phyloP scores from a whole-genome alignment of 306 rosid species.

The Hylodesmum podocarpum region DNA sequence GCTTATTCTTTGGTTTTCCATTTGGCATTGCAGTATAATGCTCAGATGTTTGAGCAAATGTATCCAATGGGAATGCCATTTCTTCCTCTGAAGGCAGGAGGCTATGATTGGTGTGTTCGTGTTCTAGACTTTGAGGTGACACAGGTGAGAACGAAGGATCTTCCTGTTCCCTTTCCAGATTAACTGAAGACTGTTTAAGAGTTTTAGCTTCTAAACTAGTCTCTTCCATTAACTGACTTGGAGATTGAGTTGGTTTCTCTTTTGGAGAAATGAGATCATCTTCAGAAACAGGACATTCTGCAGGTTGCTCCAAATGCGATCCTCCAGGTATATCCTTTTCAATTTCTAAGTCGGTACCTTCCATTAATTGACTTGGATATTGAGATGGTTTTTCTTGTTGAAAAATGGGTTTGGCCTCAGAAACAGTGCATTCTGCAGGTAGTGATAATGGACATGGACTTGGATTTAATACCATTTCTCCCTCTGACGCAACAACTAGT shows the following conservation, averaged over 20 bases:
- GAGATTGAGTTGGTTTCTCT: slow-evolving; percentile 31
- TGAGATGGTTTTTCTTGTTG: slow-evolving; percentile 11
- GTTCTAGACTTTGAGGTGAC: slow-evolving; percentile 38
- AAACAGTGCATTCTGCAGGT: slow-evolving; percentile 27
- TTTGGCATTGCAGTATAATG: slow-evolving; percentile 46
- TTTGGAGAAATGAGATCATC: slow-evolving; percentile 34
- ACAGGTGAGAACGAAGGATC: slow-evolving; percentile 31
- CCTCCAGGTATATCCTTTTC: slow-evolving; percentile 18
- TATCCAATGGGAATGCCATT: slow-evolving; percentile 40
- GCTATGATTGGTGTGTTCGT: slow-evolving; percentile 44
- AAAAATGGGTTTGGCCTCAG: slow-evolving; percentile 30
- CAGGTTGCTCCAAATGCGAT: slow-evolving; percentile 19
- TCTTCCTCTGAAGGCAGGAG: slow-evolving; percentile 44
- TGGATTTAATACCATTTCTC: slow-evolving; percentile 39
- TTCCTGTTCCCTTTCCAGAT: slow-evolving; percentile 41
- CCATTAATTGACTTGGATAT: slow-evolving; percentile 36
- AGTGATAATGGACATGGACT: slow-evolving; percentile 39
- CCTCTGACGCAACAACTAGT: slow-evolving; percentile 35
- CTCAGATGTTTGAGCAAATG: slow-evolving; percentile 32
- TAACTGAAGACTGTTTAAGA: slow-evolving; percentile 32
- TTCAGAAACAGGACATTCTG: slow-evolving; percentile 29
- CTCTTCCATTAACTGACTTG: slow-evolving; percentile 38
- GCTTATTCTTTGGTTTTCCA: slow-evolving; percentile 56
- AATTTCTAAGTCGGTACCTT: slow-evolving; percentile 20
- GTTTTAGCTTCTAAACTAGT: slow-evolving; percentile 38